Evolutionary conservation across 768 basidiomycete species (phyloP), one percentile per base, ranked within the genome.

Genomic region (Trametes cubensis): DNA sequence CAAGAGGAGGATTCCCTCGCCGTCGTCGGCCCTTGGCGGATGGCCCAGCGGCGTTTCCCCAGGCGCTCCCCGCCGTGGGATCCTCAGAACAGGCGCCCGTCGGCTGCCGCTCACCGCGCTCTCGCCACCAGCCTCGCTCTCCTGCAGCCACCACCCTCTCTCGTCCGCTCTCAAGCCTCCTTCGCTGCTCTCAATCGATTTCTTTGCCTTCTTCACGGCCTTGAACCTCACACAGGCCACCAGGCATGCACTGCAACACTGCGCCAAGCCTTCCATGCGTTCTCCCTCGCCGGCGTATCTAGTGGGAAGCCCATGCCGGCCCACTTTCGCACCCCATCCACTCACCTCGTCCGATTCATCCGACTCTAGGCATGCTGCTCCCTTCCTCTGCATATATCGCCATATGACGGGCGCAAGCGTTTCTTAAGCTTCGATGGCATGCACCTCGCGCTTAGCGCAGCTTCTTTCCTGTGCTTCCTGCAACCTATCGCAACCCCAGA

Each of bases 271-370:
- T 65, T 85, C 74, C 34, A 89, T 68, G 20, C 89, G 71, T 13
- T 89, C 88, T 42, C 89, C 86, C 26, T 34, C 50, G 50, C 41
- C 80, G 6, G 38, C 40, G 38, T 26, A 39, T 42, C 17, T 45
- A 13, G 10, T 44, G 39, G 41, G 60, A 53, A 57, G 58, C 51
- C 34, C 42, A 60, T 59, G 63, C 62, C 20, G 57, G 67, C 68
- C 46, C 63, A 72, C 72, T 61, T 17, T 65, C 61, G 6, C 60
- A 42, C 69, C 69, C 69, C 55, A 62, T 45, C 60, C 74, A 70
- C 5, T 74, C 42, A 44, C 11, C 23, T 41, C 51, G 49, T 52
- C 59, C 34, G 51, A n/a, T 25, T 40, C 51, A 23, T 38, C 49
- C 42, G 41, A 25, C 21, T 20, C 21, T n/a, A 21, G 51, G 18